Evolutionary conservation across 2,329 filamentous ascomycete species (phyloP).

Genomic region (Didymella lethalis): DNA sequence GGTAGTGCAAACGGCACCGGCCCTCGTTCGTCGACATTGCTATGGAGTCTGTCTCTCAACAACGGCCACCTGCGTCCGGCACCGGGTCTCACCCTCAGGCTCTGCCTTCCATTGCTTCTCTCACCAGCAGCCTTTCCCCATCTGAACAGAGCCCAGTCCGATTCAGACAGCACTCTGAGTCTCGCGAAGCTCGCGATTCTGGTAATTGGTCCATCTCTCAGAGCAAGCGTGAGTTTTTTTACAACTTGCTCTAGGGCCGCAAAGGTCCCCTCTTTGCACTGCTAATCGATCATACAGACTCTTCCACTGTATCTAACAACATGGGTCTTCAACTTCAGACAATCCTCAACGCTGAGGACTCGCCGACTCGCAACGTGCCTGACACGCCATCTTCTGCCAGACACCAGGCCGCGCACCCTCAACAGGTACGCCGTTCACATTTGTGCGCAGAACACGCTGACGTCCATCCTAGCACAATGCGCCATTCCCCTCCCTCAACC

Average conservation of each 20-base stretch:
- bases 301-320: slow-evolving; percentile 55
- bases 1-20: slow-evolving; percentile 20
- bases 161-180: slow-evolving; percentile 48
- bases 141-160: slow-evolving; percentile 46
- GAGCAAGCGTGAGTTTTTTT: slow-evolving; percentile 59
- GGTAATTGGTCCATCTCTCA: slow-evolving; percentile 68
- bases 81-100: slow-evolving; percentile 46
- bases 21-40: slow-evolving; percentile 18
- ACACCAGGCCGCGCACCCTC: slow-evolving; percentile 41
- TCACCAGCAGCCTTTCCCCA: slow-evolving; percentile 46
- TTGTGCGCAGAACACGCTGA: slow-evolving; percentile 27
- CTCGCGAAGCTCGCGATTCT: slow-evolving; percentile 64
- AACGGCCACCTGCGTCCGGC: slow-evolving; percentile 32
- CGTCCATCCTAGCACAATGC: slow-evolving; percentile 43
- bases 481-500: slow-evolving; percentile 64
- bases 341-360: slow-evolving; percentile 59
- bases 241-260: slow-evolving; percentile 12
- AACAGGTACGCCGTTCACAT: slow-evolving; percentile 42
- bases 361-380: slow-evolving; percentile 54
- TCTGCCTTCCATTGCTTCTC: slow-evolving; percentile 50
- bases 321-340: slow-evolving; percentile 60
- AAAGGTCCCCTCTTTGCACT: background rate
- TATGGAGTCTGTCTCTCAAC: slow-evolving; percentile 45
- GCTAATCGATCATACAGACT: slow-evolving; percentile 42
- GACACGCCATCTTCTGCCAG: slow-evolving; percentile 54